phyloP scores from a whole-genome alignment of 495 filamentous ascomycete species.

The Terfezia boudieri region DNA sequence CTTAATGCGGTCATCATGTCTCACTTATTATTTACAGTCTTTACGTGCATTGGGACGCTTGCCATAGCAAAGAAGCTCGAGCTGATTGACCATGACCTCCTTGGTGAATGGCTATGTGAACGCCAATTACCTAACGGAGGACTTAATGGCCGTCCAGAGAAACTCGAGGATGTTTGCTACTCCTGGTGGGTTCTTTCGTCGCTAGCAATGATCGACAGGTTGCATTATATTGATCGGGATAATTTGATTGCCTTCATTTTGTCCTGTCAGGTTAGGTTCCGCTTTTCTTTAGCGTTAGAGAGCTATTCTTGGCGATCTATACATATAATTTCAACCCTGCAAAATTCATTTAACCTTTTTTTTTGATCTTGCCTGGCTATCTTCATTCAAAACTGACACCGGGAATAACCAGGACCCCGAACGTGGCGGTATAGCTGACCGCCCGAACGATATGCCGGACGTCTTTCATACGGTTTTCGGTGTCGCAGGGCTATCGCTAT shows the following conservation, averaged over 20 bases:
- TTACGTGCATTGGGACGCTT: slow-evolving; percentile 80
- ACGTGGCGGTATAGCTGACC: slow-evolving; percentile 65
- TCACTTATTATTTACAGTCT: slow-evolving; percentile 23
- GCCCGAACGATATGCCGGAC: slow-evolving; percentile 86
- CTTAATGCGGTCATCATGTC: not conserved
- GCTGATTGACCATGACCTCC: slow-evolving; percentile 54
- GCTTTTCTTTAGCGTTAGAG: slow-evolving; percentile 18
- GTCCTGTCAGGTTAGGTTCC: slow-evolving; percentile 31
- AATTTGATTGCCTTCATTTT: slow-evolving; percentile 65
- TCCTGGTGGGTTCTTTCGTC: slow-evolving; percentile 94
- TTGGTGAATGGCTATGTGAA: slow-evolving; percentile 83
- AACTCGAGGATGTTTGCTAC: slow-evolving; percentile 91
- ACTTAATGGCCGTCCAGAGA: slow-evolving; percentile 84
- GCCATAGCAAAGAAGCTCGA: slow-evolving; percentile 64
- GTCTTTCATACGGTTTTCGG: slow-evolving; percentile 91
- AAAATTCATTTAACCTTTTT: no score
- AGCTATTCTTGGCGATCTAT: not conserved
- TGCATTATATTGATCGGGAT: slow-evolving; percentile 75
- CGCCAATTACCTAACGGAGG: slow-evolving; percentile 70
- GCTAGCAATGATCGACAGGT: slow-evolving; percentile 63
- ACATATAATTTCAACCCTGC: not conserved
- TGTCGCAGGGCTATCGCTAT: slow-evolving; percentile 64
- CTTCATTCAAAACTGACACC: no score
- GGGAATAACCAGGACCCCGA: slow-evolving; percentile 41
- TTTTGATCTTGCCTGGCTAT: no score